Conservation (phyloP, 768 basidiomycete genomes). For the Lentinula guzmanii region DNA sequence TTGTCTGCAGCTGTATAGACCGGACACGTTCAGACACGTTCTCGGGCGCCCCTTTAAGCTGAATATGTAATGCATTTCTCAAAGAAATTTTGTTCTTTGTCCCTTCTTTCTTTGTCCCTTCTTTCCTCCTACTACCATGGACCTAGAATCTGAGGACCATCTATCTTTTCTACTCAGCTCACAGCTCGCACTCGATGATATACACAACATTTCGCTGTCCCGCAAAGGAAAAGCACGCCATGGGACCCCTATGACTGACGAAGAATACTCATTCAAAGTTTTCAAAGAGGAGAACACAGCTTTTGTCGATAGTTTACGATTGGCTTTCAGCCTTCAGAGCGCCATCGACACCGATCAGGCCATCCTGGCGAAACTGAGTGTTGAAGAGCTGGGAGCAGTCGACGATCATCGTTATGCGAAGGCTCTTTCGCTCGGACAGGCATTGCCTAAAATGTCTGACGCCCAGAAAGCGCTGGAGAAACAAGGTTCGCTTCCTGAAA, state of each 20-base stretch:
- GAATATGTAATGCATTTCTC: too few relatives aligned
- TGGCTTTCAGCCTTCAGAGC: conserved; percentile 36
- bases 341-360: conserved; percentile 30
- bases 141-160: not conserved
- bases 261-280: conserved; percentile 37
- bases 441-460: conserved; percentile 5
- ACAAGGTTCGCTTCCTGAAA: not conserved
- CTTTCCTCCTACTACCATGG: not conserved
- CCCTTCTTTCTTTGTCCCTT: not conserved
- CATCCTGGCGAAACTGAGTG: conserved; percentile 22
- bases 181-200: conserved; percentile 35
- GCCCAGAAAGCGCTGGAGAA: conserved; percentile 7
- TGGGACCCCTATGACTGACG: conserved; percentile 21
- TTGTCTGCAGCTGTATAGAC: too few relatives aligned
- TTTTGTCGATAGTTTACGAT: conserved; percentile 26
- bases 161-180: conserved; percentile 28
- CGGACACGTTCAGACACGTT: too few relatives aligned
- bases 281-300: conserved; percentile 30
- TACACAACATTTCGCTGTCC: conserved; percentile 24
- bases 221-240: conserved; percentile 30
- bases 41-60: too few relatives aligned
- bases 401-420: conserved; percentile 38
- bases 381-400: conserved; percentile 28
- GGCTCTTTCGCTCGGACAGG: conserved; percentile 25
- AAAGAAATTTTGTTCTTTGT: not conserved